Evolutionary conservation across 2,329 filamentous ascomycete species (phyloP).

Genomic region (Nemania bipapillata): DNA sequence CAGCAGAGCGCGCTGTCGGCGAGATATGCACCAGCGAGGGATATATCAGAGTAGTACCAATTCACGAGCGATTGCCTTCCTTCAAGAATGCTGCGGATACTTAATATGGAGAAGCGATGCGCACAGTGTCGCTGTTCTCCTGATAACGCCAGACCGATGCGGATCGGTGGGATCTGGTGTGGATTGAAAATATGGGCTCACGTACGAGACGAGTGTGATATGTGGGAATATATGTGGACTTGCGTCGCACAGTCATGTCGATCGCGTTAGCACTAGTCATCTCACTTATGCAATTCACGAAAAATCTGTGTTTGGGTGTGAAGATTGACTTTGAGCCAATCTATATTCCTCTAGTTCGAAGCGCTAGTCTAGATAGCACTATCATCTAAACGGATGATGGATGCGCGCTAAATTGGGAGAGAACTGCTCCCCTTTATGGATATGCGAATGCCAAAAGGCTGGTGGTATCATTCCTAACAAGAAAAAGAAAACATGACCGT

Average conservation of each 20-base stretch:
- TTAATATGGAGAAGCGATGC: background rate
- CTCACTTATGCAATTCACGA: slow-evolving; percentile 5
- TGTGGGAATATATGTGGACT: slow-evolving; percentile 27
- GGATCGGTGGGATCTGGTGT: background rate
- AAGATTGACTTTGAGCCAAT: slow-evolving; percentile 6
- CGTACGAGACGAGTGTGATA: slow-evolving; percentile 18
- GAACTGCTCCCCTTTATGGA: background rate
- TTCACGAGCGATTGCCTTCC: too few species aligned
- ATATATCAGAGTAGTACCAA: too few species aligned
- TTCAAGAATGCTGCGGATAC: too few species aligned
- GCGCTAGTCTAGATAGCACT: slow-evolving; percentile 10
- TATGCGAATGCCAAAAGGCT: slow-evolving; percentile 19
- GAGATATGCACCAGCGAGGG: too few species aligned
- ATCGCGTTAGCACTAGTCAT: background rate
- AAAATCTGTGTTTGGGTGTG: background rate
- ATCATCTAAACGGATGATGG: background rate
- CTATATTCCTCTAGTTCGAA: slow-evolving; percentile 18
- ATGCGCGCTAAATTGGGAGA: background rate
- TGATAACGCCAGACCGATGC: background rate
- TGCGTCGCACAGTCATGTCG: slow-evolving; percentile 2
- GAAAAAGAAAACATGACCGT: background rate
- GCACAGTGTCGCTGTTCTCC: background rate
- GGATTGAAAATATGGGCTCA: slow-evolving; percentile 26
- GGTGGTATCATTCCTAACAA: slow-evolving; percentile 30
- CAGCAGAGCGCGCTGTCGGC: too few species aligned